phyloP scores from a whole-genome alignment of 192 early-diverging fungal genomes.

The Coemansia sp. region DNA sequence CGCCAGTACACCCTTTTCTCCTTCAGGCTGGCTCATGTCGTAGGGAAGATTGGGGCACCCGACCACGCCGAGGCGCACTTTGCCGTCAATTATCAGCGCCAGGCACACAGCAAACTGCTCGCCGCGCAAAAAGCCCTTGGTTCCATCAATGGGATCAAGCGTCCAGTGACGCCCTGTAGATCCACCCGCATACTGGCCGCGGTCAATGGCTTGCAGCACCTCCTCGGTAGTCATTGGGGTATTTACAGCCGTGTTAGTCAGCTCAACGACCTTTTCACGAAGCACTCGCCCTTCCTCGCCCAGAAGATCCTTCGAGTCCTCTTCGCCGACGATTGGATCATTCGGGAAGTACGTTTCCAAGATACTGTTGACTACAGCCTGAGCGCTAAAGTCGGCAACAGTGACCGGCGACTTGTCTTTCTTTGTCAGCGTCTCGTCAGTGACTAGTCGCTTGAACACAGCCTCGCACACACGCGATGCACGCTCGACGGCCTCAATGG shows the following conservation, averaged over 20 bases:
- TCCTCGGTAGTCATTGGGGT: conserved; percentile 62
- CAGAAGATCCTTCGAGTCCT: conserved; percentile 84
- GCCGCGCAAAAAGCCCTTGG: conserved; percentile 96
- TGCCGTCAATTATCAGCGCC: conserved; percentile 84
- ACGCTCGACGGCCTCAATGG: conserved; percentile 83
- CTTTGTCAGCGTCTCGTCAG: conserved; percentile 83
- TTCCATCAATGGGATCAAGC: conserved; percentile 94
- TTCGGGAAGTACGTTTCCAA: conserved; percentile 76
- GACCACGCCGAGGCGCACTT: conserved; percentile 86
- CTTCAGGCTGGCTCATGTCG: conserved; percentile 59
- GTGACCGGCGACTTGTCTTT: conserved; percentile 96
- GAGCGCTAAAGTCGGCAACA: conserved; percentile 95
- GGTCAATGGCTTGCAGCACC: conserved; percentile 84
- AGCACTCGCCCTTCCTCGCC: conserved; percentile 65
- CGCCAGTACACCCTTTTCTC: conserved; percentile 77
- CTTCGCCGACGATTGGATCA: conserved; percentile 95
- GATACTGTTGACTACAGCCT: conserved; percentile 89
- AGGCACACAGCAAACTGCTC: conserved; percentile 98
- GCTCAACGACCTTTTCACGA: conserved; percentile 75
- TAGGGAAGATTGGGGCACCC: conserved; percentile 81
- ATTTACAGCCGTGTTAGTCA: conserved; percentile 72
- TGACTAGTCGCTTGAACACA: conserved; percentile 81
- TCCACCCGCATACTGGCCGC: conserved; percentile 81
- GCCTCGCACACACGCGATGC: conserved; percentile 86
- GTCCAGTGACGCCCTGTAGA: conserved; percentile 75